Conservation (phyloP, 2,329 filamentous ascomycete species). For the Botrytis cinerea region DNA sequence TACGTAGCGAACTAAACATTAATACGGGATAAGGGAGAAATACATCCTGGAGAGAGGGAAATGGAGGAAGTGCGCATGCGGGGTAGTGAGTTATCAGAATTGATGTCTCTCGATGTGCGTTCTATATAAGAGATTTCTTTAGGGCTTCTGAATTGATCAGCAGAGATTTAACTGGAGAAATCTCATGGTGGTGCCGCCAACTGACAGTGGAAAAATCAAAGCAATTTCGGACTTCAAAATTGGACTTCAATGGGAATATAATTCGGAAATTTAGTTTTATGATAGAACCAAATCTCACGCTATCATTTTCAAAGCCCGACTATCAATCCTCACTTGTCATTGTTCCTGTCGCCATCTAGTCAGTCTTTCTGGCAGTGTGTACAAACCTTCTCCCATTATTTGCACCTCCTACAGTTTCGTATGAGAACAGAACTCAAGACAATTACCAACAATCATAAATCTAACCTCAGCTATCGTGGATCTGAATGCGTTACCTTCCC, state of each 20-base stretch:
- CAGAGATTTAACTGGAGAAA: not conserved
- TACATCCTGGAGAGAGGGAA: not conserved
- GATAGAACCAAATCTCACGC: no score
- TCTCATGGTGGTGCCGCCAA: not conserved
- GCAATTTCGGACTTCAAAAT: not conserved
- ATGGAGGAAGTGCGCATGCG: not conserved
- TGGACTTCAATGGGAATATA: no score
- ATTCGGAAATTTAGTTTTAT: no score
- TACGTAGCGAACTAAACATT: no score
- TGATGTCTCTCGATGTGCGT: not conserved
- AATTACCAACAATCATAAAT: not conserved
- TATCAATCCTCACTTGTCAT: no score
- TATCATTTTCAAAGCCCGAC: not conserved
- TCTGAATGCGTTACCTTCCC: fast-evolving
- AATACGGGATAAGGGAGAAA: not conserved
- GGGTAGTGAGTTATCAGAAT: no score
- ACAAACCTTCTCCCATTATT: not conserved
- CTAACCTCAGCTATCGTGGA: not conserved
- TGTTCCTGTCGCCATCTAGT: not conserved
- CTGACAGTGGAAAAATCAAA: not conserved
- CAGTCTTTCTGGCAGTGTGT: not conserved
- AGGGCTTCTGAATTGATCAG: not conserved
- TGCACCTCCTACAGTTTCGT: not conserved
- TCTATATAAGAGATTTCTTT: not conserved
- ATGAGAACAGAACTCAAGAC: not conserved